Evolutionary conservation across 2,329 filamentous ascomycete species (phyloP), one percentile per base, ranked within the genome.

Genomic region (Botrytis fabae): DNA sequence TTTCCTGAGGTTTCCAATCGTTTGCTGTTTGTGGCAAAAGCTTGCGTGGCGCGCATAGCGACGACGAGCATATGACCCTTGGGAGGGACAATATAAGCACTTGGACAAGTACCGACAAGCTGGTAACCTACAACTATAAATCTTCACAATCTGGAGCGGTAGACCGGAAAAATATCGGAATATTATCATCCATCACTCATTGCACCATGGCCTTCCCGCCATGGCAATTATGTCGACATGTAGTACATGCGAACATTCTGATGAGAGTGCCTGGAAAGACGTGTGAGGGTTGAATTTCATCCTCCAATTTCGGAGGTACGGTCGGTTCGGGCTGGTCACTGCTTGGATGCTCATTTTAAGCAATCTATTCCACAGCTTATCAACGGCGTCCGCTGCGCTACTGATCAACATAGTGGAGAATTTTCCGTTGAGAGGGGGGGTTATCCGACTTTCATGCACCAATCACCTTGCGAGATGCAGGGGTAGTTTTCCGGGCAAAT

Each of bases 401-500:
- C 16, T 63, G 40, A 63, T 44, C 44, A 63, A 44, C 40, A 32
- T 44, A 22, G 48, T 54, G 64, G 64, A 66, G 14, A 51, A 22
- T 54, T 68, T 48, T 40, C 25, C 46, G 25, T 54, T n/a, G 18
- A 25, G 3, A 14, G 25, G 8, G 46, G 22, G 22, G 57, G 18
- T n/a, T 32, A 65, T 32, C n/a, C 42, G 38, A 32, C 35, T 35
- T 42, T 65, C n/a, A 65, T 65, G 60, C 69, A 64, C 69, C 57
- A 70, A 70, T 51, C 16, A 51, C 9, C 60, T 32, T 65, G 46
- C 46, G 8, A 54, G 25, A 22, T 57, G 60, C 38, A 22, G 25
- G 69, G 35, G 38, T 44, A 7, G 16, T 32, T 65, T 70, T 48
- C 69, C 28, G 32, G 61, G n/a, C 28, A 5, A 18, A 57, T 51